phyloP scores from a whole-genome alignment of 352 stramenopile species.

The Elongisporangium prolatum region DNA sequence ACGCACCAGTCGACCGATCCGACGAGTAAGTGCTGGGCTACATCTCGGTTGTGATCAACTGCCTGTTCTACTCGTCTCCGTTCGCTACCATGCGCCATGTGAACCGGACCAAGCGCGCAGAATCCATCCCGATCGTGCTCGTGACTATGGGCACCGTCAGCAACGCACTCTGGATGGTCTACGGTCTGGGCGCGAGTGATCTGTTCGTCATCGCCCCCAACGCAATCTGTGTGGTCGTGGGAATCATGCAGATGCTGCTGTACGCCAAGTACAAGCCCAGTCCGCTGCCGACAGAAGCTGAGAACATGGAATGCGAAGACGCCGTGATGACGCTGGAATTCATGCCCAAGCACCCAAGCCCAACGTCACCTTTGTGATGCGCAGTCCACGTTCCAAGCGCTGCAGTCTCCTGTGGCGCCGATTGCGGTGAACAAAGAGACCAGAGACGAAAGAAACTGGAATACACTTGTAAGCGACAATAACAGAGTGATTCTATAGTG shows the following conservation, averaged over 20 bases:
- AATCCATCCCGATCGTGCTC: conserved; percentile 40
- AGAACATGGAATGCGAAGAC: not conserved
- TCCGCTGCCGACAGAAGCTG: conserved; percentile 5
- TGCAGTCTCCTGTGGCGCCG: too few species aligned
- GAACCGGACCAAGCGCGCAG: conserved; percentile 28
- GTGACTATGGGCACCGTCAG: conserved; percentile 29
- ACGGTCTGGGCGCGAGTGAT: conserved; percentile 26
- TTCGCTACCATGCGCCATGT: conserved; percentile 40
- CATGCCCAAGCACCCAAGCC: too few species aligned
- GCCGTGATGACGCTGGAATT: not conserved
- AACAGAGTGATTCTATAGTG: too few species aligned
- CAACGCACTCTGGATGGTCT: conserved; percentile 42
- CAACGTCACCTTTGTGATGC: too few species aligned
- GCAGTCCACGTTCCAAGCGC: too few species aligned
- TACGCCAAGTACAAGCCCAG: conserved; percentile 36
- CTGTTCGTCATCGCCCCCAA: conserved; percentile 34
- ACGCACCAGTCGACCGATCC: conserved; percentile 19
- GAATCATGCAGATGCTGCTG: conserved; percentile 31
- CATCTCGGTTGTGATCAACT: conserved; percentile 33
- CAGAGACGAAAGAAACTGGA: too few species aligned
- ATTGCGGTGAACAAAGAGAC: too few species aligned
- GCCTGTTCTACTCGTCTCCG: conserved; percentile 39
- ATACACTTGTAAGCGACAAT: too few species aligned
- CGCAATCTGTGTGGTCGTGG: conserved; percentile 22
- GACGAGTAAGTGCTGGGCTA: conserved; percentile 27